A percentile compares a stretch with the other conserved stretches of the same genome.
phyloP scores from a whole-genome alignment of 805 yeast genomes.

The Candida insectorum region DNA sequence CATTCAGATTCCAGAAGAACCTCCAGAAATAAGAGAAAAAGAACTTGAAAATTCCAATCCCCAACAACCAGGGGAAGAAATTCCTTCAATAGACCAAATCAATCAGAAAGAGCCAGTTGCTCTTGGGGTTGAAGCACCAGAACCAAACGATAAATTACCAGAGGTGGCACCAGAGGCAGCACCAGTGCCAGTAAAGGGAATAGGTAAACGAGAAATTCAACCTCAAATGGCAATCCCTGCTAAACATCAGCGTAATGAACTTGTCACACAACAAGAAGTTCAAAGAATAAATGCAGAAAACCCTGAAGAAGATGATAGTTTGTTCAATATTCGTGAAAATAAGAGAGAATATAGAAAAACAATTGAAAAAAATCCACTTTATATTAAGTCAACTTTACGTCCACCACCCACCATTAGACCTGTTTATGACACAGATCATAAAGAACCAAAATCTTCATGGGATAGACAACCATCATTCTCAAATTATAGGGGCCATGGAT shows the following conservation, averaged over 20 bases:
- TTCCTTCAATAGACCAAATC: too few species aligned
- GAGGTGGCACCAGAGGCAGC: background rate
- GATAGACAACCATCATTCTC: slow-evolving; percentile 14
- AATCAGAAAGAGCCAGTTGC: too few species aligned
- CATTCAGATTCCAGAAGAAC: background rate
- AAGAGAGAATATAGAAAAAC: background rate
- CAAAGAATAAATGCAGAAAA: background rate
- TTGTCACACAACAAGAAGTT: background rate
- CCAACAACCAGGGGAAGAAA: background rate
- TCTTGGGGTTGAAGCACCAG: too few species aligned
- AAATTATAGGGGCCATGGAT: slow-evolving; percentile 16
- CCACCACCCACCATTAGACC: slow-evolving; percentile 21
- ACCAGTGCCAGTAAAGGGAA: too few species aligned
- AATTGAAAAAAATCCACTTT: slow-evolving; percentile 19
- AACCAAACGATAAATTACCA: background rate
- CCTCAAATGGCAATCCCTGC: background rate
- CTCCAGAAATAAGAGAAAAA: background rate
- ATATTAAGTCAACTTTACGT: slow-evolving; percentile 19
- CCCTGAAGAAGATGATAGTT: background rate
- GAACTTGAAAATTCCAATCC: background rate
- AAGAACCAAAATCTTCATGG: slow-evolving; percentile 30
- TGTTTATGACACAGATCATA: slow-evolving; percentile 12
- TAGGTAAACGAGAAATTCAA: background rate
- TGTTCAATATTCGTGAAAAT: background rate
- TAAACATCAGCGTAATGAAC: too few species aligned